Base-by-base conservation (phyloP, 768 basidiomycete species). In the Tricholoma hemisulphureum region DNA sequence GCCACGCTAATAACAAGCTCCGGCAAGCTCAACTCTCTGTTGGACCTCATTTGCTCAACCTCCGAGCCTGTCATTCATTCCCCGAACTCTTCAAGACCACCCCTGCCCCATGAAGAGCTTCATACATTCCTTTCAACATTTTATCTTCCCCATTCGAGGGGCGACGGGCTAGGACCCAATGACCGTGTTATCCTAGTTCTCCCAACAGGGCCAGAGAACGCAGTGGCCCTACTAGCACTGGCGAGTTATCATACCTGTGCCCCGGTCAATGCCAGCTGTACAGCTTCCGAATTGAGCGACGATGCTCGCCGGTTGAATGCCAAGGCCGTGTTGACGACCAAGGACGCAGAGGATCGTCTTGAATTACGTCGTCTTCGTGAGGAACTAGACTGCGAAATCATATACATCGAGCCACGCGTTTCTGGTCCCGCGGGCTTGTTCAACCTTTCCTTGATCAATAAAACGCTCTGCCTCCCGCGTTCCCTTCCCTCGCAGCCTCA, bases 261-360 rank as follows among this genome's bases (percentile, higher is more conserved):
- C 5, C 80, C 79, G 1, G 75, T 80, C 31, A 81, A 80, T 62
- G 72, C 77, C 9, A 75, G 71, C 45, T 80, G 78, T 54, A 81
- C 80, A 3, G 63, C 75, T 4, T 65, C 71, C 9, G 80, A 81
- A 63, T 68, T 81, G 26, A 63, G 63, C 51, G 77, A 80, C 26
- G 80, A 81, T 58, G 77, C 74, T 5, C 57, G 60, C 18, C 65
- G 77, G 14, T 63, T 81, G 6, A 63, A 72, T 3, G 76, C 72
- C 4, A 74, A 74, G 57, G 76, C 76, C 0, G 69, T 81, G 45
- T 58, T 80, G 10, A 73, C 78, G 3, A 80, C 79, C 0, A 67
- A 65, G 53, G 79, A 80, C 49, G 71, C 71, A 1, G 71, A 65
- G 29, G 71, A 71, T 32, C 74, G 77, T 26, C 72, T 81, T 28